phyloP scores from a whole-genome alignment of 2,329 filamentous ascomycete genomes.

The Xylogone sp. region DNA sequence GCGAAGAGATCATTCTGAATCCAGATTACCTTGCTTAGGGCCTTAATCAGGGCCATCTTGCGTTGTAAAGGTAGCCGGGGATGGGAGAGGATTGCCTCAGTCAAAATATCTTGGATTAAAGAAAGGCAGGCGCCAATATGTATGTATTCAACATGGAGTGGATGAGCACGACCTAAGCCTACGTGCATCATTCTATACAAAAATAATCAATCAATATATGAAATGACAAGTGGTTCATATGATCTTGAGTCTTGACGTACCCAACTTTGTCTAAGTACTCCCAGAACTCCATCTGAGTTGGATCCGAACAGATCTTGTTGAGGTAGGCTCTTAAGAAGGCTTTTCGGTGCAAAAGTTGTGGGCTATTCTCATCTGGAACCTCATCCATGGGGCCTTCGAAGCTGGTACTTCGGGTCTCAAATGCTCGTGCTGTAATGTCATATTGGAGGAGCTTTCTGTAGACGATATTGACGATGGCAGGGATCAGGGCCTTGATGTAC shows the following conservation, averaged over 20 bases:
- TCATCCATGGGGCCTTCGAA: conserved; percentile 64
- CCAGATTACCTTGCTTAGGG: conserved; percentile 78
- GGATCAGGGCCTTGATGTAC: conserved; percentile 57
- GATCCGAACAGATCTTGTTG: conserved; percentile 58
- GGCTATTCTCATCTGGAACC: conserved; percentile 34
- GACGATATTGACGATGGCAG: conserved; percentile 78
- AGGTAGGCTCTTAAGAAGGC: conserved; percentile 82
- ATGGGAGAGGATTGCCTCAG: conserved; percentile 67
- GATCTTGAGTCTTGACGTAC: conserved; percentile 2
- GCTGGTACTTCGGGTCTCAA: conserved; percentile 59
- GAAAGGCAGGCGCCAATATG: conserved; percentile 70
- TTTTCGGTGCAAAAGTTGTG: conserved; percentile 47
- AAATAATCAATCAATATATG: too few species aligned
- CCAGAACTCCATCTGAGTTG: conserved; percentile 21
- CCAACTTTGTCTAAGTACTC: conserved; percentile 19
- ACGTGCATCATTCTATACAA: conserved; percentile 70
- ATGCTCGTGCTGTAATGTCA: conserved; percentile 77
- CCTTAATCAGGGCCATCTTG: conserved; percentile 72
- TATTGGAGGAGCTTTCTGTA: conserved; percentile 78
- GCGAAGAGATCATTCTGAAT: conserved; percentile 85
- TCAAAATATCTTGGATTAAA: conserved; percentile 75
- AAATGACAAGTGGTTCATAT: too few species aligned
- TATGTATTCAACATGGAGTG: conserved; percentile 72
- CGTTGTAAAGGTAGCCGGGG: conserved; percentile 55
- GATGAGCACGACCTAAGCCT: conserved; percentile 41